Evolutionary conservation across 2,329 filamentous ascomycete genomes (phyloP).

Genomic region (Dactylellina drechsleri): DNA sequence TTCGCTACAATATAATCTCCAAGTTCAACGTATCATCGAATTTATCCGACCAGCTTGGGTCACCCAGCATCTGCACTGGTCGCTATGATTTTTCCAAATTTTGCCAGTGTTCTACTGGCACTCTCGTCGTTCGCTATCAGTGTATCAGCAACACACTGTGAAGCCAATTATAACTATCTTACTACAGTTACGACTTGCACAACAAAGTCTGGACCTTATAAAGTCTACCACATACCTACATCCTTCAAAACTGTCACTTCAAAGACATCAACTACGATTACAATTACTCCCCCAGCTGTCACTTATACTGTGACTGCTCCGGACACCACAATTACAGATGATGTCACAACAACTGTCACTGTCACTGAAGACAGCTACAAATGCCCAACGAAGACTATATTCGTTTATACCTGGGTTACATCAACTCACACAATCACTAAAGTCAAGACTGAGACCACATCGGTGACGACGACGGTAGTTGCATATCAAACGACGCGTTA

Average conservation of each 20-base stretch:
- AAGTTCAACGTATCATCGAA: no score
- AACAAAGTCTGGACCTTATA: not conserved
- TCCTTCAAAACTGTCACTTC: not conserved
- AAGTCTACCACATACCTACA: slow-evolving; percentile 5
- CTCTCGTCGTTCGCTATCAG: no score
- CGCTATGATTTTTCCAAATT: no score
- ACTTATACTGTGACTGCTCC: not conserved
- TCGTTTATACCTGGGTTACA: not conserved
- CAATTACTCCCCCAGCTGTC: not conserved
- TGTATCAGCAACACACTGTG: no score
- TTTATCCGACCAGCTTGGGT: no score
- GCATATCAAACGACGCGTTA: no score
- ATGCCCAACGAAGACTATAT: slow-evolving; percentile 5
- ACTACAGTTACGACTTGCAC: no score
- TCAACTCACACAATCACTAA: slow-evolving; percentile 9
- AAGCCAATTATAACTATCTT: no score
- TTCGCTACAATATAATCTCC: no score
- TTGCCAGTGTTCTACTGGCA: no score
- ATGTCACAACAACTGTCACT: not conserved
- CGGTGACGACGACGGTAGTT: no score
- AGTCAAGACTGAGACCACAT: not conserved
- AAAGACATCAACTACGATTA: slow-evolving; percentile 6
- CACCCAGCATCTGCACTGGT: no score
- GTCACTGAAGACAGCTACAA: not conserved
- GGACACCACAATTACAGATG: not conserved